Evolutionary conservation across 1,139 yeast genomes (phyloP).

Genomic region (Saccharomyces hybrid): DNA sequence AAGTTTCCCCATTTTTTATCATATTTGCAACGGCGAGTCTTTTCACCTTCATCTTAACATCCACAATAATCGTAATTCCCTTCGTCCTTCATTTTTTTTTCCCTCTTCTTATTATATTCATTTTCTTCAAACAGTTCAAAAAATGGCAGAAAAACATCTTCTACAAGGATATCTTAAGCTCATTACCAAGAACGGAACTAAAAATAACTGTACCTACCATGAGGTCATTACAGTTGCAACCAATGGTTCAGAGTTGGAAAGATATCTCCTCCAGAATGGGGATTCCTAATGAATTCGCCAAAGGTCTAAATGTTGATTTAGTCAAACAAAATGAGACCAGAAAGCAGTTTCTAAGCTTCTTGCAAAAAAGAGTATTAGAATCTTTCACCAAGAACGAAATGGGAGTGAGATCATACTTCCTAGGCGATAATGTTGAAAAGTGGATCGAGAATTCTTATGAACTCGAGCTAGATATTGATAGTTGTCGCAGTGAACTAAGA

Average conservation of each 20-base stretch:
- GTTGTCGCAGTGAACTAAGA: conserved; percentile 7
- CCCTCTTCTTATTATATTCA: conserved; percentile 3
- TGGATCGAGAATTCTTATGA: conserved; percentile 16
- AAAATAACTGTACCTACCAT: background rate
- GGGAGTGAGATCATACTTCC: conserved; percentile 5
- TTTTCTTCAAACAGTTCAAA: conserved; percentile 3
- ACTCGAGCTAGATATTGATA: conserved; percentile 8
- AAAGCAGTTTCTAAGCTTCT: background rate
- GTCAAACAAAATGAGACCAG: background rate
- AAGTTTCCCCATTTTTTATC: conserved; percentile 1
- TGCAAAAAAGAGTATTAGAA: conserved; percentile 1
- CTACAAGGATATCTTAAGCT: conserved; percentile 2
- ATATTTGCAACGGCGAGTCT: conserved; percentile 2
- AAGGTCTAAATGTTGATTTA: background rate
- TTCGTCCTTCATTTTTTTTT: conserved; percentile 1
- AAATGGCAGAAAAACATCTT: conserved; percentile 4
- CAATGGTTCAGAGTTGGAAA: background rate
- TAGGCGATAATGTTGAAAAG: conserved; percentile 11
- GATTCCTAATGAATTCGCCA: background rate
- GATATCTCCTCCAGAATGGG: background rate
- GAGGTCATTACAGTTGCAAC: background rate
- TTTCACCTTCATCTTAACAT: background rate
- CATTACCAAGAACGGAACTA: background rate
- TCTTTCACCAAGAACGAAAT: conserved; percentile 3
- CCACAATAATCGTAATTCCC: background rate